A percentile compares a stretch with the other conserved stretches of the same genome.
Conservation (phyloP, 768 basidiomycete genomes). For the Rhizopogon roseolus region DNA sequence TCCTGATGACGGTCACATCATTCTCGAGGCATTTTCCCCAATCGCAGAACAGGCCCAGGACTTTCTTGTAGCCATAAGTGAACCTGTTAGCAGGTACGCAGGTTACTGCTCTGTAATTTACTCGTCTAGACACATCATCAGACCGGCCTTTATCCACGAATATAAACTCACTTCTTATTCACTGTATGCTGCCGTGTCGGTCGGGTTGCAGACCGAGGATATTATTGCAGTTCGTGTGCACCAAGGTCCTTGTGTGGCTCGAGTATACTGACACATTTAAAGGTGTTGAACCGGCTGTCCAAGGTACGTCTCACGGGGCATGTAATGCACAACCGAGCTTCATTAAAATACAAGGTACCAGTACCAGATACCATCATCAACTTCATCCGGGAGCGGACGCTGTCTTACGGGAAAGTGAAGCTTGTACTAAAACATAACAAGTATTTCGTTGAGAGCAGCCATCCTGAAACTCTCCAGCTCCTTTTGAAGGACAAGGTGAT, state of each 20-base stretch:
- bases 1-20: slow-evolving; percentile 88
- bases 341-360: slow-evolving; percentile 58
- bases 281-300: slow-evolving; percentile 79
- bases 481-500: slow-evolving; percentile 85
- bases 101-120: slow-evolving; percentile 23
- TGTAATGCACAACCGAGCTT: slow-evolving; percentile 1
- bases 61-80: slow-evolving; percentile 95
- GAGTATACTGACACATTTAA: slow-evolving; percentile 6
- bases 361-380: slow-evolving; percentile 82
- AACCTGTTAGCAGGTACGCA: slow-evolving; percentile 95
- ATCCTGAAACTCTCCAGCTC: slow-evolving; percentile 87
- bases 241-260: background rate
- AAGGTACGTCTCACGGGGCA: slow-evolving; percentile 39
- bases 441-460: slow-evolving; percentile 94
- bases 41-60: slow-evolving; percentile 98
- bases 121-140: slow-evolving; percentile 26
- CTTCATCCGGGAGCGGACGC: slow-evolving; percentile 89
- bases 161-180: slow-evolving; percentile 99
- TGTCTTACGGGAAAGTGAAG: slow-evolving; percentile 98
- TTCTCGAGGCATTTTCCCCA: slow-evolving; percentile 95
- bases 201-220: slow-evolving; percentile 95
- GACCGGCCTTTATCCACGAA: slow-evolving; percentile 97
- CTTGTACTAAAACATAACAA: slow-evolving; percentile 97
- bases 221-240: slow-evolving; percentile 80
- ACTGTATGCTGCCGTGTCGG: slow-evolving; percentile 96